Conservation (phyloP, 2,329 filamentous ascomycete species). For the Xylariaceae sp. region DNA sequence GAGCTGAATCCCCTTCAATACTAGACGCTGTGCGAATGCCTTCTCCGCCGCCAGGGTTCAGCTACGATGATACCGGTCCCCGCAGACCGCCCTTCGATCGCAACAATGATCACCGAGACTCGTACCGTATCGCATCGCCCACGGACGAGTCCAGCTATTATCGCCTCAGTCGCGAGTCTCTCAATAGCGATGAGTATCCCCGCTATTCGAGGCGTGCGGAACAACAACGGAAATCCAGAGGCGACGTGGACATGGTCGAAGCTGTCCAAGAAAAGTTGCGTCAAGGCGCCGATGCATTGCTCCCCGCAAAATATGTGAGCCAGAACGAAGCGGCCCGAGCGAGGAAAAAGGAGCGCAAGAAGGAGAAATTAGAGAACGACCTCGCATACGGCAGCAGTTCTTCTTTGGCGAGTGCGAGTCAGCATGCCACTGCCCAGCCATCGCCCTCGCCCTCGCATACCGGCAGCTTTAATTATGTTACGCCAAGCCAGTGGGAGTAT, state of each 20-base stretch:
- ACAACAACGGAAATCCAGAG: conserved; percentile 28
- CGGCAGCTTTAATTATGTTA: conserved; percentile 34
- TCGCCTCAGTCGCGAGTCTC: conserved; percentile 25
- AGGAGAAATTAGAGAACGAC: conserved; percentile 47
- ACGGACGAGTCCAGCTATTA: conserved; percentile 35
- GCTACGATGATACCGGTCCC: conserved; percentile 42
- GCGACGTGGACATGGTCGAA: conserved; percentile 33
- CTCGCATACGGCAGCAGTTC: conserved; percentile 52
- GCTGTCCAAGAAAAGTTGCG: conserved; percentile 29
- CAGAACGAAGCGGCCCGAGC: conserved; percentile 39
- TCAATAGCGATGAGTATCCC: conserved; percentile 9
- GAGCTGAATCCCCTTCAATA: conserved; percentile 36
- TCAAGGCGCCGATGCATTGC: conserved; percentile 36
- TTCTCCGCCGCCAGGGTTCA: conserved; percentile 44
- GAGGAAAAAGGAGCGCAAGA: conserved; percentile 38
- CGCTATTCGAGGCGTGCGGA: conserved; percentile 19
- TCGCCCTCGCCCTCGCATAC: conserved; percentile 32
- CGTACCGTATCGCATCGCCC: conserved; percentile 38
- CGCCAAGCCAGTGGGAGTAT: conserved; percentile 44
- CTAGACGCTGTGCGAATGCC: conserved; percentile 47
- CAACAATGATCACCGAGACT: conserved; percentile 41
- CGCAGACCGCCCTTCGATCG: conserved; percentile 38
- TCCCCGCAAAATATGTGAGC: conserved; percentile 37
- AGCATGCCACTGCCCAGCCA: conserved; percentile 28
- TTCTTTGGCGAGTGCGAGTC: conserved; percentile 12